phyloP scores from a whole-genome alignment of 495 filamentous ascomycete genomes.

The Penicillium diatomitis region DNA sequence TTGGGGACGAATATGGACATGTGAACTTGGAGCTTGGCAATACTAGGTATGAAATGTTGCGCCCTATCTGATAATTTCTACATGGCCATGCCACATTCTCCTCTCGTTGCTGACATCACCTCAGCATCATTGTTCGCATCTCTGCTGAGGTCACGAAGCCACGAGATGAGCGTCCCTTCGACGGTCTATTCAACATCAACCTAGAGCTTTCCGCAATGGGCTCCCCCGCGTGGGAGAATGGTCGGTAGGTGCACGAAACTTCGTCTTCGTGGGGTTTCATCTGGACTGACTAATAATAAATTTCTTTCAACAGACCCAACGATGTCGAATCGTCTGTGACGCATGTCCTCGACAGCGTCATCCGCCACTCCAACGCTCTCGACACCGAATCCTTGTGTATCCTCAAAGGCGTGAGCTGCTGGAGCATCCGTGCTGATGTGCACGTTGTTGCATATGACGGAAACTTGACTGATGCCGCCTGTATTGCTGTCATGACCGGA shows the following conservation, averaged over 20 bases:
- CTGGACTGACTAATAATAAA: not conserved
- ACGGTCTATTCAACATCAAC: conserved; percentile 85
- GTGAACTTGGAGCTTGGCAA: conserved; percentile 84
- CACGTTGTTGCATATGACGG: conserved; percentile 88
- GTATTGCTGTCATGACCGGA: conserved; percentile 77
- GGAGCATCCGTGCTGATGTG: conserved; percentile 79
- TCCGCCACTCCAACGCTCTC: conserved; percentile 82
- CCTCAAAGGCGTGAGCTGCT: conserved; percentile 79
- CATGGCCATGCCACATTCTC: not conserved
- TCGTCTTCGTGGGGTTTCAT: not conserved
- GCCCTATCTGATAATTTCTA: not conserved
- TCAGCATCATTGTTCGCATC: conserved; percentile 72
- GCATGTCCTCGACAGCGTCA: conserved; percentile 80
- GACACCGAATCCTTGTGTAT: conserved; percentile 95
- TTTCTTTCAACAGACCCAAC: conserved; percentile 42
- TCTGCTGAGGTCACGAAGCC: conserved; percentile 82
- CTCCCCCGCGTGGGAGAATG: conserved; percentile 81
- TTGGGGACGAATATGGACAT: conserved; percentile 86
- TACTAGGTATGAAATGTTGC: conserved; percentile 54
- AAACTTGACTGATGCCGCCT: conserved; percentile 74
- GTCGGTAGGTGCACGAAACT: conserved; percentile 43
- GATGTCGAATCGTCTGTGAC: conserved; percentile 77
- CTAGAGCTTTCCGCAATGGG: conserved; percentile 90
- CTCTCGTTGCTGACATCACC: conserved; percentile 2
- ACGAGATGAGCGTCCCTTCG: conserved; percentile 80